phyloP scores from a whole-genome alignment of 192 early-diverging fungal species.

The Pecoramyces ruminantium region DNA sequence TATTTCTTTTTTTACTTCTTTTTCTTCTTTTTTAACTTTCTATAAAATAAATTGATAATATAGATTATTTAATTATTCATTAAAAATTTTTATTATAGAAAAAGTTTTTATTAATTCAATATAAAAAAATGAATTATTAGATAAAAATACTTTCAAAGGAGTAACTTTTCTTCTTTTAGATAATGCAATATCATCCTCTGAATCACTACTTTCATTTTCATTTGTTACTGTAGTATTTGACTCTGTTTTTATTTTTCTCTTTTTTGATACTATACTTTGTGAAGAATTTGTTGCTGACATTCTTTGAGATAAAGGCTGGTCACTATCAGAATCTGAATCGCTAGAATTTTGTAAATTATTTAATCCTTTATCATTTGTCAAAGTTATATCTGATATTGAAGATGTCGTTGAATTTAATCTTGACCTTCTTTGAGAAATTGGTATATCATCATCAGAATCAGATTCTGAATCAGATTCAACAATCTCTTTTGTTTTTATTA shows the following conservation, averaged over 20 bases:
- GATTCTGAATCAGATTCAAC: neutral
- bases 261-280: neutral
- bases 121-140: neutral
- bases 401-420: neutral
- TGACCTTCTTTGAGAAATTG: neutral
- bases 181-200: neutral
- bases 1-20: too few relatives aligned
- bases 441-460: neutral
- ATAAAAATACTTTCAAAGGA: neutral
- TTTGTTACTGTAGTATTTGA: neutral
- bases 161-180: neutral
- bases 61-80: too few relatives aligned
- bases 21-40: too few relatives aligned
- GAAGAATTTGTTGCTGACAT: neutral
- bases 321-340: neutral
- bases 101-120: neutral
- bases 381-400: neutral
- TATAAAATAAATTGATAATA: too few relatives aligned
- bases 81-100: neutral
- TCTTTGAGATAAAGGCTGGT: neutral
- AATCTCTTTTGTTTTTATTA: neutral
- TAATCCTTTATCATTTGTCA: neutral
- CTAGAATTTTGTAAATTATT: neutral
- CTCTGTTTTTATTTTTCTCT: neutral
- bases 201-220: neutral